Conservation (phyloP, 768 basidiomycete genomes). For the Collybia sp. region DNA sequence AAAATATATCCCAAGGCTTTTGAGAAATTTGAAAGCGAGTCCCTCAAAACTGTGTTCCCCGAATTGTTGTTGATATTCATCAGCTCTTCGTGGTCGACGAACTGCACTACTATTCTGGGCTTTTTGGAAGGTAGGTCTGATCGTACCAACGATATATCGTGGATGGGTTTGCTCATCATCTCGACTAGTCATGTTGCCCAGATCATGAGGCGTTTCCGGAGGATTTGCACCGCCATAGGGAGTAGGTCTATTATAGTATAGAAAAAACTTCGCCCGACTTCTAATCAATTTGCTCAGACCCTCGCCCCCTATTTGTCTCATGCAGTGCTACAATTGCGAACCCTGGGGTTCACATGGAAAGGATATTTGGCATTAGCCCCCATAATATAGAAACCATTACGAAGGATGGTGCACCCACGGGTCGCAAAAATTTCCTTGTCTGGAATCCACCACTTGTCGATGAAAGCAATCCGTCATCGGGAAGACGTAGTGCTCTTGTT, state of each 20-base stretch:
- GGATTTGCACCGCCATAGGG: constrained; percentile 73
- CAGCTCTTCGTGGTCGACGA: constrained; percentile 80
- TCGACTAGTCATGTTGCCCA: constrained; percentile 69
- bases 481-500: constrained; percentile 51
- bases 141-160: not conserved
- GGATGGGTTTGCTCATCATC: constrained; percentile 2
- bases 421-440: constrained; percentile 72
- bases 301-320: constrained; percentile 61
- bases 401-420: constrained; percentile 81
- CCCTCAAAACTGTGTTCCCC: not conserved
- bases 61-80: not conserved
- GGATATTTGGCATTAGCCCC: constrained; percentile 63
- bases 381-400: constrained; percentile 64
- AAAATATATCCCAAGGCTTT: constrained; percentile 44
- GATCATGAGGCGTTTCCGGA: constrained; percentile 69
- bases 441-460: constrained; percentile 71
- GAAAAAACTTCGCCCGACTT: not conserved
- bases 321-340: constrained; percentile 87
- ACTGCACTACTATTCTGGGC: constrained; percentile 79
- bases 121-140: constrained; percentile 64
- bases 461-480: constrained; percentile 44
- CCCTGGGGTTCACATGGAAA: constrained; percentile 70
- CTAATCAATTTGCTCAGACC: constrained; percentile 34
- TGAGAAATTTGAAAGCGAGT: constrained; percentile 61
- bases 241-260: constrained; percentile 40